Conservation (phyloP, 202 grass and related monocot genomes). For the Brachypodium distachyon region DNA sequence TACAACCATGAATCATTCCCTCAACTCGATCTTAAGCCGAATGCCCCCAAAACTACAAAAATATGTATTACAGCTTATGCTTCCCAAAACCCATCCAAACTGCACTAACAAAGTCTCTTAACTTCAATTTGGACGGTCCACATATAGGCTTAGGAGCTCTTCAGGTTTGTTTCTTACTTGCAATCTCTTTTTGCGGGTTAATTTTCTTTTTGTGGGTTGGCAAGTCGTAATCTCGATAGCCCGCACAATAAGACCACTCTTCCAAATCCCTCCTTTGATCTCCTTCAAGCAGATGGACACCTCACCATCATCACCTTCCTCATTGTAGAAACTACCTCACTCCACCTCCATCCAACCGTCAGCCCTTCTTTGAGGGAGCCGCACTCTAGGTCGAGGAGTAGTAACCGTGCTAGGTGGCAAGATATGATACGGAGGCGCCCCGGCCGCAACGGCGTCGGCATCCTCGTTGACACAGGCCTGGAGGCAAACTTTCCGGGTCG, state of each 20-base stretch:
- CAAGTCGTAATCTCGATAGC: slow-evolving; percentile 33
- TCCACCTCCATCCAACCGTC: background rate
- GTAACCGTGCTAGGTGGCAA: too few relatives aligned
- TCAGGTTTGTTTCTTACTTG: too few relatives aligned
- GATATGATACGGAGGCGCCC: background rate
- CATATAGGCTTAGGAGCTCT: too few relatives aligned
- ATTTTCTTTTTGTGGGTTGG: too few relatives aligned
- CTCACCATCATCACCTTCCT: background rate
- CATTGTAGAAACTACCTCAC: background rate
- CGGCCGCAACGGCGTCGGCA: background rate
- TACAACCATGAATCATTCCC: too few relatives aligned
- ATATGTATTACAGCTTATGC: too few relatives aligned
- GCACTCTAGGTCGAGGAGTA: background rate
- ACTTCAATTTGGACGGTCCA: too few relatives aligned
- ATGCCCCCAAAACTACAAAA: too few relatives aligned
- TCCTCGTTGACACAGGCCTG: background rate
- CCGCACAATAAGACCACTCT: slow-evolving; percentile 26
- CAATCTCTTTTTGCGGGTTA: too few relatives aligned
- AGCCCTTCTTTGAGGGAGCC: background rate
- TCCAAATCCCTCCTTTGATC: background rate
- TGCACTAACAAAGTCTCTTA: too few relatives aligned
- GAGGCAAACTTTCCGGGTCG: background rate
- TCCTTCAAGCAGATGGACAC: slow-evolving; percentile 7
- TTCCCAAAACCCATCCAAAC: too few relatives aligned
- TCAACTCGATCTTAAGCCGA: too few relatives aligned